Evolutionary conservation across 139 green algal species (phyloP).

Genomic region (Chlamydomonas sp.): DNA sequence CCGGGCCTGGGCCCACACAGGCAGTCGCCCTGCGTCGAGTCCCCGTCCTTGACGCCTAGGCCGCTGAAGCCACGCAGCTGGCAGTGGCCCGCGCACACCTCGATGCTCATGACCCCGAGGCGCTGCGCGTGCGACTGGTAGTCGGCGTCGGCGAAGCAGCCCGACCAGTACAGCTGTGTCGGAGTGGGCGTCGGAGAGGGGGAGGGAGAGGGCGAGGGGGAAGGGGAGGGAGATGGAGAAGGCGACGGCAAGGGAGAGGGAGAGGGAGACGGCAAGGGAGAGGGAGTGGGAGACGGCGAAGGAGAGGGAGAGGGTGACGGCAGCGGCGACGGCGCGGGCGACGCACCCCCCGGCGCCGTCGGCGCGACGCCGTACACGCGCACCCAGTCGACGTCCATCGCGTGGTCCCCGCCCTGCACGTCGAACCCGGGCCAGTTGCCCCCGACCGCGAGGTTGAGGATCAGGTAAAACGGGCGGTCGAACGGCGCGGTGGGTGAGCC

Average conservation of each 20-base stretch:
- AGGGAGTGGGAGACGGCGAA: too few species aligned
- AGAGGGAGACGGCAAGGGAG: background rate
- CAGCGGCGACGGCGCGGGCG: too few species aligned
- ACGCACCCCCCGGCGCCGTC: too few species aligned
- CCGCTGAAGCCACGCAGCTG: background rate
- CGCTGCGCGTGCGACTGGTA: background rate
- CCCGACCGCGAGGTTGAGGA: conserved; percentile 44
- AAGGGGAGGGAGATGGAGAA: too few species aligned
- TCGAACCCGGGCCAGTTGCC: conserved; percentile 20
- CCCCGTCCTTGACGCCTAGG: background rate
- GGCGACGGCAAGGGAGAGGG: too few species aligned
- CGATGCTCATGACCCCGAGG: background rate
- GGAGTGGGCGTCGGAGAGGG: too few species aligned
- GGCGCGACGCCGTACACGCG: too few species aligned
- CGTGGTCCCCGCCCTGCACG: conserved; percentile 4
- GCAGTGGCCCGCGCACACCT: background rate
- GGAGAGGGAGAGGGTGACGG: background rate
- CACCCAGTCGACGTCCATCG: conserved; percentile 34
- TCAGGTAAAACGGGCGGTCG: conserved; percentile 37
- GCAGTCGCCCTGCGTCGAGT: background rate
- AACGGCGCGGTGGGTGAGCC: conserved; percentile 20
- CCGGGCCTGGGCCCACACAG: background rate
- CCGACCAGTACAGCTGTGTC: background rate
- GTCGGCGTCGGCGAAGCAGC: background rate
- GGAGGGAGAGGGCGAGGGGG: too few species aligned